Conservation (phyloP, 345 rosid genomes). For the Ricinus communis region DNA sequence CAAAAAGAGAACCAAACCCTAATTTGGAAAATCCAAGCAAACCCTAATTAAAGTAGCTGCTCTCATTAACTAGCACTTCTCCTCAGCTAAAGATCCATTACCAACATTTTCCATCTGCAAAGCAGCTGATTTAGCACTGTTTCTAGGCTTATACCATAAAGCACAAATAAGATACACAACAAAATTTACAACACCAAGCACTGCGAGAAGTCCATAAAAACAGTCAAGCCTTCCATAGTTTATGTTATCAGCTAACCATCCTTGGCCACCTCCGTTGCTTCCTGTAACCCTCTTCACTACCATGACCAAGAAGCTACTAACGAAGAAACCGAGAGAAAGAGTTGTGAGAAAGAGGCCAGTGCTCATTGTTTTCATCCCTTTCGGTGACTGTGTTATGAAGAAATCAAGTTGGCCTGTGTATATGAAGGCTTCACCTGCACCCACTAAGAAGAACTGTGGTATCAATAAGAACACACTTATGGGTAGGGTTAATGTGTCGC, state of each 20-base stretch:
- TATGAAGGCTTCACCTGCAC: slow-evolving; percentile 61
- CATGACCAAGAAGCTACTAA: slow-evolving; percentile 59
- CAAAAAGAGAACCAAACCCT: too few species aligned
- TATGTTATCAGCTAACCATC: slow-evolving; percentile 59
- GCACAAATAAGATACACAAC: slow-evolving; percentile 41
- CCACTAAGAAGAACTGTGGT: slow-evolving; percentile 62
- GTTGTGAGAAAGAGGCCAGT: slow-evolving; percentile 72
- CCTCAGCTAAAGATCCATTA: slow-evolving; percentile 23
- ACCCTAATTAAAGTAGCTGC: background rate
- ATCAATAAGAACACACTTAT: slow-evolving; percentile 49
- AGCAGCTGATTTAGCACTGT: slow-evolving; percentile 21
- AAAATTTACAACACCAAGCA: slow-evolving; percentile 48
- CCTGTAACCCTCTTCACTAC: slow-evolving; percentile 44
- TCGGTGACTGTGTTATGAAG: slow-evolving; percentile 66
- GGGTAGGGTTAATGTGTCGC: slow-evolving; percentile 34
- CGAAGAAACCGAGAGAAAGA: slow-evolving; percentile 57
- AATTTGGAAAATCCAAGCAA: background rate
- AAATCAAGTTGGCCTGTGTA: slow-evolving; percentile 70
- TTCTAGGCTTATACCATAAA: slow-evolving; percentile 42
- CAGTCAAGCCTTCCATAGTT: slow-evolving; percentile 61
- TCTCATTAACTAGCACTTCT: slow-evolving; percentile 31
- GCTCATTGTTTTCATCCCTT: slow-evolving; percentile 76
- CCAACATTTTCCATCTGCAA: slow-evolving; percentile 30
- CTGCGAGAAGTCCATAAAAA: slow-evolving; percentile 55
- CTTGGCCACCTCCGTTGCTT: slow-evolving; percentile 31